These are phyloP conservation scores for Eucalyptus sp. DNA, from an alignment of 345 rosid species.

Conservation along the genomic window DNA sequence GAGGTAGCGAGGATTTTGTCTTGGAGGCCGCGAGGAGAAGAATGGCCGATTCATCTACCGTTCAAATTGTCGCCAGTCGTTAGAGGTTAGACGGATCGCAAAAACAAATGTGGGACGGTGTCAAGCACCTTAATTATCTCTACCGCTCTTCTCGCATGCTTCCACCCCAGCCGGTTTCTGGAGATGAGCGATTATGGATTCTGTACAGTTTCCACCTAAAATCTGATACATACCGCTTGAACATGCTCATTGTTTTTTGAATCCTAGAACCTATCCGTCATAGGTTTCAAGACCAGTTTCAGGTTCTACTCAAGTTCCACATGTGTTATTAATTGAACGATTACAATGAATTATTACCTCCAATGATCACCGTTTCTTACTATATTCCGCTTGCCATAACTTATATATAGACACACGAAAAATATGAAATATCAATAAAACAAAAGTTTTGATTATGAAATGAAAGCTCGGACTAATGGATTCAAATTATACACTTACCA, in stretches of 20 bases:
- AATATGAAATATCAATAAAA: no score
- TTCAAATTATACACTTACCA: no score
- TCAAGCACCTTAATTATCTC: background rate
- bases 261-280: no score
- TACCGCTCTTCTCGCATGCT: background rate
- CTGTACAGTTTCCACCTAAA: rapidly evolving
- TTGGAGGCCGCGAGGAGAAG: background rate
- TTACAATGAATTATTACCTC: no score
- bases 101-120: background rate
- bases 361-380: rapidly evolving
- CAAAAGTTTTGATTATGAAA: no score
- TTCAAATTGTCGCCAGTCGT: background rate
- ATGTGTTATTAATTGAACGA: no score
- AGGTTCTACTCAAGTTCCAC: rapidly evolving
- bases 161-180: background rate
- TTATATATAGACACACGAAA: no score
- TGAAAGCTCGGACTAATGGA: no score
- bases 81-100: background rate
- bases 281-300: rapidly evolving
- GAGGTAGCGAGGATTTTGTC: background rate
- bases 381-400: no score
- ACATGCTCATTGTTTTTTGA: no score
- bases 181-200: no score
- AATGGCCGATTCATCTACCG: background rate
- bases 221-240: rapidly evolving